Conservation (phyloP, 2,329 filamentous ascomycete species). For the Helotiales sp. region DNA sequence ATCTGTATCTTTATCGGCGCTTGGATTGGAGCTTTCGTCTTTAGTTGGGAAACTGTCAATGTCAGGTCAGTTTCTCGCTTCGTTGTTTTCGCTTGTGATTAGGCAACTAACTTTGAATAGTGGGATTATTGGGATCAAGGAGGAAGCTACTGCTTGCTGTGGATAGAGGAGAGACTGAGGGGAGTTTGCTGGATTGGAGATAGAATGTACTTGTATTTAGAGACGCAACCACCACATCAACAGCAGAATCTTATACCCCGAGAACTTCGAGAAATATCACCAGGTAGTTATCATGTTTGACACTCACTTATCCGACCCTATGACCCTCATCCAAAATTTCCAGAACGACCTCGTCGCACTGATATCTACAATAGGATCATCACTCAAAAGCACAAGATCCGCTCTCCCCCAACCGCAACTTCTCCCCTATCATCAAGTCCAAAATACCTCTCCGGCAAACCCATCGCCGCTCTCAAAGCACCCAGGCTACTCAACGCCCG, state of each 20-base stretch:
- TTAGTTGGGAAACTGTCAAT: conserved; percentile 67
- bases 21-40: conserved; percentile 73
- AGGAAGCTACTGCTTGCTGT: conserved; percentile 37
- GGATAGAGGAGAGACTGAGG: conserved; percentile 8
- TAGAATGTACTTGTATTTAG: background rate
- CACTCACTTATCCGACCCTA: background rate
- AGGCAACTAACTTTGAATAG: background rate
- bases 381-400: background rate
- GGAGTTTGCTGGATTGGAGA: background rate
- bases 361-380: background rate
- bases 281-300: too few relatives aligned
- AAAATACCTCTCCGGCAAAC: background rate
- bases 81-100: background rate
- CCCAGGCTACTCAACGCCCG: background rate
- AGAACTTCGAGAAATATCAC: too few relatives aligned
- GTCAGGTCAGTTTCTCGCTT: conserved; percentile 27
- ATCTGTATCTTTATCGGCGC: conserved; percentile 81
- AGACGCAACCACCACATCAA: background rate
- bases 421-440: background rate
- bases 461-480: background rate
- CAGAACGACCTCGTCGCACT: background rate
- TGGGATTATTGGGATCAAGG: conserved; percentile 20
- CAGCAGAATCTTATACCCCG: background rate
- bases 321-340: background rate
- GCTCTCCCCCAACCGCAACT: background rate